phyloP scores from a whole-genome alignment of 192 early-diverging fungal genomes.

The Spizellomyces punctatus region DNA sequence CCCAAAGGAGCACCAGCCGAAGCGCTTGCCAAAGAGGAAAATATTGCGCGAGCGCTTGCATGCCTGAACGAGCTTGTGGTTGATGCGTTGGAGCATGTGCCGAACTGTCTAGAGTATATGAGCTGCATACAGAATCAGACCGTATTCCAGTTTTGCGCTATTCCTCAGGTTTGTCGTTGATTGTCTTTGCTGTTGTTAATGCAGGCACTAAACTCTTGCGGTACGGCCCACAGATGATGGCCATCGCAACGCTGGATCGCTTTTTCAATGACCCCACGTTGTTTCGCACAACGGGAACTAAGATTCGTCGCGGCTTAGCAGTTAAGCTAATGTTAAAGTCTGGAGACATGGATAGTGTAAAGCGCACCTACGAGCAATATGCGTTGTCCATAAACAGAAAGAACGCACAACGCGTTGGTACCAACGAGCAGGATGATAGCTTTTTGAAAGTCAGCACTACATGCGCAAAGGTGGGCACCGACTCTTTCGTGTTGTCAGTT shows the following conservation, averaged over 20 bases:
- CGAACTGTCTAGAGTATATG: slow-evolving; percentile 88
- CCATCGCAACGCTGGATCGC: slow-evolving; percentile 85
- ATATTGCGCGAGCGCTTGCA: slow-evolving; percentile 68
- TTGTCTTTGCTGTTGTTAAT: slow-evolving; percentile 7
- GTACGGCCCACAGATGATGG: slow-evolving; percentile 68
- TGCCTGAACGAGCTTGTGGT: slow-evolving; percentile 88
- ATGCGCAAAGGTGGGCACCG: slow-evolving; percentile 44
- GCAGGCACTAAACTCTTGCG: not conserved
- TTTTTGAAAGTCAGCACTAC: slow-evolving; percentile 42
- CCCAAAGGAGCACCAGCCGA: slow-evolving; percentile 55
- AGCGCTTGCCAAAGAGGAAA: slow-evolving; percentile 70
- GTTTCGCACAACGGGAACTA: slow-evolving; percentile 75
- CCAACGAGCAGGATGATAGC: slow-evolving; percentile 38
- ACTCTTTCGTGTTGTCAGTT: not conserved
- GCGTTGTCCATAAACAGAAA: slow-evolving; percentile 38
- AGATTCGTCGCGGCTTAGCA: slow-evolving; percentile 75
- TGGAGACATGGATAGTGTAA: slow-evolving; percentile 44
- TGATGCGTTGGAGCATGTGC: slow-evolving; percentile 83
- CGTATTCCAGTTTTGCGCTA: slow-evolving; percentile 94
- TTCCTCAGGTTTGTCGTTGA: slow-evolving; percentile 81
- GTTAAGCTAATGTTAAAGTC: slow-evolving; percentile 49
- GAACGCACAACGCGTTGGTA: slow-evolving; percentile 35
- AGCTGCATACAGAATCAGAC: slow-evolving; percentile 71
- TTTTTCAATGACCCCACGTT: slow-evolving; percentile 86
- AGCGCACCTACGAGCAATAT: slow-evolving; percentile 43